These are phyloP conservation scores for Penicillium sclerotiorum DNA, from an alignment of 2,329 filamentous ascomycete genomes.

Conservation along the genomic window DNA sequence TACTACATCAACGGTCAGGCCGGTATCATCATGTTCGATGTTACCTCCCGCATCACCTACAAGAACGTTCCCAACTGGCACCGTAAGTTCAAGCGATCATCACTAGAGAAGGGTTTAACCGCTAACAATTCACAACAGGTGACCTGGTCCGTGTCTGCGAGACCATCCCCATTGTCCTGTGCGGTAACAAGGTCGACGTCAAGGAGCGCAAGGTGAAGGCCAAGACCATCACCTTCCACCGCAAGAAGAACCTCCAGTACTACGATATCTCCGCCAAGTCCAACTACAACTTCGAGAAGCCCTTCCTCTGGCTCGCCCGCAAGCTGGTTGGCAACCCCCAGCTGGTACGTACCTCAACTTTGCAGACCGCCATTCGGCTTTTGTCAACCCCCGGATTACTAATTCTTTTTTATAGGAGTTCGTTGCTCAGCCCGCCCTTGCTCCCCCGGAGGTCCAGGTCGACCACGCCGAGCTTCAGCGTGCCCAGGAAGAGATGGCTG, in stretches of 20 bases:
- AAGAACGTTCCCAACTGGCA: slow-evolving; percentile 99
- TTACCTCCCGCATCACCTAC: slow-evolving; percentile 99
- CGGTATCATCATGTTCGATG: slow-evolving; percentile 99
- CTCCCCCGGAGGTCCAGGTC: slow-evolving; percentile 88
- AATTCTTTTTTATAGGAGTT: slow-evolving; percentile 69
- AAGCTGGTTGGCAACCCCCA: slow-evolving; percentile 95
- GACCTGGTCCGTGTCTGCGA: slow-evolving; percentile 99
- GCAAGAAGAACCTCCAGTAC: slow-evolving; percentile 99
- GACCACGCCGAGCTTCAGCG: slow-evolving; percentile 83
- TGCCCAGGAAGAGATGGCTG: slow-evolving; percentile 80
- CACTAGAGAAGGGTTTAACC: slow-evolving; percentile 10
- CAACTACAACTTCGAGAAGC: slow-evolving; percentile 99
- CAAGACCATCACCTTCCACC: slow-evolving; percentile 99
- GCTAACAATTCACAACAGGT: slow-evolving; percentile 56
- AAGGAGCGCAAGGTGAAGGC: slow-evolving; percentile 99
- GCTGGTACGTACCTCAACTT: slow-evolving; percentile 62
- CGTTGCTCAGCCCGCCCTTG: slow-evolving; percentile 90
- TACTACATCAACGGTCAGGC: slow-evolving; percentile 99
- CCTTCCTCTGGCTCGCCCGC: slow-evolving; percentile 97
- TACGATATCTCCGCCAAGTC: slow-evolving; percentile 99
- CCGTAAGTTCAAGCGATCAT: slow-evolving; percentile 67
- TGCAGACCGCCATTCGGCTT: neutral
- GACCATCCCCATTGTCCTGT: slow-evolving; percentile 97
- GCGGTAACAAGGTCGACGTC: slow-evolving; percentile 99
- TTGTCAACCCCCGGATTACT: slow-evolving; percentile 13